Evolutionary conservation across 2,329 filamentous ascomycete species (phyloP), one percentile per base, ranked within the genome.

Genomic region (Fusarium nurragi): DNA sequence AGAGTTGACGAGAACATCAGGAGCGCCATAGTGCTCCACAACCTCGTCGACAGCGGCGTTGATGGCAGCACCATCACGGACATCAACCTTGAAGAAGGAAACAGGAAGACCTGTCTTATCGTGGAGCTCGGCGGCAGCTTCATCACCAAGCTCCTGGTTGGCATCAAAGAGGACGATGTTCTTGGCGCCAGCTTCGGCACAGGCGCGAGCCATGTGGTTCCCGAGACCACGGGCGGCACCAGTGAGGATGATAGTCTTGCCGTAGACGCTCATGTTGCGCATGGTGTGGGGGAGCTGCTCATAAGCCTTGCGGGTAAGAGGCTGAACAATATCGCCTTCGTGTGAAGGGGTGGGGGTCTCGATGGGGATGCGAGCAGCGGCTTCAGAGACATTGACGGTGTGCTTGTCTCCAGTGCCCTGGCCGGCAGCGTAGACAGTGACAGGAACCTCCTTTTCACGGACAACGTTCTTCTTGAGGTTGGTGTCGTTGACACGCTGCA

Each of bases 1-100:
- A 45, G 89, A 88, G 80, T 92, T 93, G 79, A 94, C 84, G n/a
- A 94, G 82, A 28, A 92, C 87, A 72, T 94, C 89, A 13, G 91
- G 86, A 12, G 84, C 81, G 50, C 91, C 91, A 69, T 89, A 90
- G 63, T 88, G 81, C 60, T 87, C 81, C 39, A 87, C 85, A 37
- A 91, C 86, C 56, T 86, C 84, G 64, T 87, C 82, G 50, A 93
- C 88, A 21, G 89, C 89, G 51, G 88, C 86, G 70, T 88, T 85
- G 76, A 93, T 90, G 65, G 87, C 89, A 39, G 82, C 83, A 12
- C 85, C 88, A 68, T 93, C 88, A 72, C 90, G 89, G 28, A 94
- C 90, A 70, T 93, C 90, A 41, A 93, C 89, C 79, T 90, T 90
- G 83, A 90, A 92, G 82, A 93, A 93, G 44, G 86, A 86, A 43